Percentiles rank a stretch among this genome's conserved stretches.
Evolutionary conservation across 2,329 filamentous ascomycete species (phyloP).

Genomic region (Curvularia sp.): DNA sequence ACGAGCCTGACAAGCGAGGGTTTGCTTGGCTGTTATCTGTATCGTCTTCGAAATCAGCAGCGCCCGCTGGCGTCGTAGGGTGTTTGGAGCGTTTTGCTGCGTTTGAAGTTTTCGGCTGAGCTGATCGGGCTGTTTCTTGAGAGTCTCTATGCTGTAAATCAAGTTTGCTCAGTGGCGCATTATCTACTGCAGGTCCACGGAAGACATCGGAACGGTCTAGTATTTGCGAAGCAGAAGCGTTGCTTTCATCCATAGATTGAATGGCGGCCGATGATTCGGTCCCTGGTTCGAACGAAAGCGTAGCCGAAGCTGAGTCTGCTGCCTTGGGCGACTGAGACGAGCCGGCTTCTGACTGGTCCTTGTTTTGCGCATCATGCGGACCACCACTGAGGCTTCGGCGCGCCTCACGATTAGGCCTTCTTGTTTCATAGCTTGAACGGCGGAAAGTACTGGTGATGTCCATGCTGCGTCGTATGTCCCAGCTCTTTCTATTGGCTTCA

Average conservation of each 20-base stretch:
- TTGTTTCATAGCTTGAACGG: constrained; percentile 45
- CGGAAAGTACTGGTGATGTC: constrained; percentile 62
- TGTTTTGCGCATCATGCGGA: constrained; percentile 60
- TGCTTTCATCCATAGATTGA: constrained; percentile 69
- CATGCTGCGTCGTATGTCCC: constrained; percentile 46
- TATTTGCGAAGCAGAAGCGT: constrained; percentile 88
- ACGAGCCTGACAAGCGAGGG: constrained; percentile 51
- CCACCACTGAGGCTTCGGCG: constrained; percentile 69
- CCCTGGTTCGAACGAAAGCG: constrained; percentile 75
- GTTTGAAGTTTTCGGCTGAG: constrained; percentile 21
- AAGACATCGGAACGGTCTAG: constrained; percentile 88
- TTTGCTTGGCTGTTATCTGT: constrained; percentile 33
- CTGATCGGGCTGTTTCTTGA: constrained; percentile 49
- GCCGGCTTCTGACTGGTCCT: constrained; percentile 58
- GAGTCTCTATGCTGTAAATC: constrained; percentile 39
- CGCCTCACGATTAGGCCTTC: constrained; percentile 36
- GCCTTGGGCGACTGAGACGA: constrained; percentile 60
- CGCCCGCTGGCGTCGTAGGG: constrained; percentile 17
- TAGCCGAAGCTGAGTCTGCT: constrained; percentile 74
- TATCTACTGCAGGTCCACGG: constrained; percentile 68
- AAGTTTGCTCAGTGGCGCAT: constrained; percentile 32
- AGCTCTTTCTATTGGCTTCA: constrained; percentile 50
- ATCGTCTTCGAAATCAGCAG: constrained; percentile 38
- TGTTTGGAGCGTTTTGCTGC: constrained; percentile 22
- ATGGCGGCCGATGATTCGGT: constrained; percentile 74